Base-by-base conservation (phyloP, 768 basidiomycete genomes). In the Polyporus arcularius region DNA sequence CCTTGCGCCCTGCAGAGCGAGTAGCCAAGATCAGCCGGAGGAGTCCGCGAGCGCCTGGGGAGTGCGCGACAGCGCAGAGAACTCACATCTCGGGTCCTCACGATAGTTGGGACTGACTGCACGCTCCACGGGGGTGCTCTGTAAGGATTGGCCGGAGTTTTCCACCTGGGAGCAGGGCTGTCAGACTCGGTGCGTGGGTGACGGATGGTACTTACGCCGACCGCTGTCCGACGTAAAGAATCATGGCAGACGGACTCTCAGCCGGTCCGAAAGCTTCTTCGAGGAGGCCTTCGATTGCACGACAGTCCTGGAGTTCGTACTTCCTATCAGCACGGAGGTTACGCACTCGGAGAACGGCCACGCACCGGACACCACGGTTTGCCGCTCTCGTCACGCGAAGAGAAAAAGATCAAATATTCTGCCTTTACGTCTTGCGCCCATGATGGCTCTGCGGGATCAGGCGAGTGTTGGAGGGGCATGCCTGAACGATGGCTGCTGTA, bases 331-430 rank as follows among this genome's bases (percentile, higher is more conserved):
- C 52, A 15, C 49, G 57, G 57, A 57, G 39, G 57, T 40, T 49
- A 55, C 26, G 48, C 30, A 48, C 11, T 51, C 53, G 40, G 38
- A 46, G 52, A 45, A 53, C 58, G 40, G 41, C 26, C 43, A 78
- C 80, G 49, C 65, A 91, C 90, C 28, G 87, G 82, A 69, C 90
- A 92, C 90, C 90, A 92, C 69, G 86, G 72, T 55, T 75, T 70
- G 30, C 85, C 88, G 59, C 83, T 58, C n/a, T 67, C 78, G 1
- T 84, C 80, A 52, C 85, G 76, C 18, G 87, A 89, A 10, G 89
- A 82, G 62, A 86, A 90, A 71, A 92, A 90, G n/a, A 92, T 74
- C 30, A 90, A 55, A 60, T 80, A 89, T 15, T 76, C 68, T 43
- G 85, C 83, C n/a, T 78, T 73, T 10, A 75, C 77, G 32, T 74